Base-by-base conservation (phyloP, 2,329 filamentous ascomycete species). In the Bipolaris gigantea region DNA sequence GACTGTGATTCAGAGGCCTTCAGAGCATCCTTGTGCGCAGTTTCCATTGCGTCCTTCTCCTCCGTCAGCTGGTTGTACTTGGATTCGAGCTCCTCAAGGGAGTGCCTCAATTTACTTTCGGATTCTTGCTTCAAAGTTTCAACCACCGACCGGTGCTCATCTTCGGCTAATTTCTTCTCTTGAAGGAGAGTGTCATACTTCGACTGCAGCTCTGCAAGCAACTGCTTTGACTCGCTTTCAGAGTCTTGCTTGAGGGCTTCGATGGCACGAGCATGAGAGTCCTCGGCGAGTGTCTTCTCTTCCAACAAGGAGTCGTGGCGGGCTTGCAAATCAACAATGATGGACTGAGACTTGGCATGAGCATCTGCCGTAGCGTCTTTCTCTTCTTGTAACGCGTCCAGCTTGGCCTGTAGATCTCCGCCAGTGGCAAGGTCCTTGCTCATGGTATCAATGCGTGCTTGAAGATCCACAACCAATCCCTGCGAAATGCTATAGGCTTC, bases 211-310 rank as follows among this genome's bases (percentile, higher is more conserved):
- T 70, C 66, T 19, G 57, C 58, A 1, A 73, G 59, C 6, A 65
- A 55, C 33, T 67, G 57, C 43, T 68, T 72, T 1, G 67, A 64
- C 4, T 60, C 45, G 34, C 57, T 61, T 4, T 71, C 66, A 9
- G 66, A 70, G 8, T 73, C 66, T 34, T 66, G 48, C 51, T 71
- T 72, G 45, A 73, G 42, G 13, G 65, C 57, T 25, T 72, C 66
- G 19, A 74, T 51, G 0, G 67, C 65, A 16, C 60, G 63, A 34
- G 46, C 57, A 23, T 74, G 70, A 4, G 66, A 61, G 32, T 72
- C 66, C 48, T 72, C 66, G 5, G 65, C 67, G 15, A 56, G 48
- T 0, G 62, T 67, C 56, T 69, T 73, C 13, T 73, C 70, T 44
- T 66, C 63, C 5, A 69, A 38, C 0, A 73, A 54, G 18, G 57